Conservation (phyloP, 2,329 filamentous ascomycete species). For the Phoma sp. region DNA sequence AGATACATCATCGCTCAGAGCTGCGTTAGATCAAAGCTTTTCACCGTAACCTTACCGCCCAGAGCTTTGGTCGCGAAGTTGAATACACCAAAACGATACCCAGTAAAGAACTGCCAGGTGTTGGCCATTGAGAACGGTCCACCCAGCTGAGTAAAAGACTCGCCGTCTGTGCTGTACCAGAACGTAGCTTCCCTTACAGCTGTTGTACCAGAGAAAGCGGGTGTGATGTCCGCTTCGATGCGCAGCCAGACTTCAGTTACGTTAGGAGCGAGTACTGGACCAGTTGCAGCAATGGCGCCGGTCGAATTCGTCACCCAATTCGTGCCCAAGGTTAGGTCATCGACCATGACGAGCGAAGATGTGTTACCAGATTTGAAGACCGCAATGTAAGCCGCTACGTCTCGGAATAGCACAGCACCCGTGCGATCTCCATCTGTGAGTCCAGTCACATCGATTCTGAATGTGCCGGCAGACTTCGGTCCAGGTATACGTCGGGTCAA, state of each 20-base stretch:
- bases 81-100: conserved; percentile 49
- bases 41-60: conserved; percentile 40
- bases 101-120: conserved; percentile 49
- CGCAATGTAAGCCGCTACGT: conserved; percentile 61
- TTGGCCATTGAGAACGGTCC: conserved; percentile 42
- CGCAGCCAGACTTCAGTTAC: conserved; percentile 41
- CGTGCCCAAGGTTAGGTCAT: conserved; percentile 50
- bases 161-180: conserved; percentile 48
- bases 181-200: conserved; percentile 38
- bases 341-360: conserved; percentile 45
- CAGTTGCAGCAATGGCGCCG: conserved; percentile 37
- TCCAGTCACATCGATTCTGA: conserved; percentile 56
- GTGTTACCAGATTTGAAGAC: conserved; percentile 51
- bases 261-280: conserved; percentile 20
- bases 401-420: conserved; percentile 61
- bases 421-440: conserved; percentile 61
- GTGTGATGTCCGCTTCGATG: conserved; percentile 46
- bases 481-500: conserved; percentile 52
- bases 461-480: conserved; percentile 55
- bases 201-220: conserved; percentile 34
- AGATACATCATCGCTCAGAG: neutral
- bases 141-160: conserved; percentile 40
- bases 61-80: conserved; percentile 47
- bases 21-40: conserved; percentile 22
- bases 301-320: conserved; percentile 43